Evolutionary conservation across 371 early-diverging fungal species (phyloP), one percentile per base, ranked within the genome.

Genomic region (Coelomomyces lativittatus): DNA sequence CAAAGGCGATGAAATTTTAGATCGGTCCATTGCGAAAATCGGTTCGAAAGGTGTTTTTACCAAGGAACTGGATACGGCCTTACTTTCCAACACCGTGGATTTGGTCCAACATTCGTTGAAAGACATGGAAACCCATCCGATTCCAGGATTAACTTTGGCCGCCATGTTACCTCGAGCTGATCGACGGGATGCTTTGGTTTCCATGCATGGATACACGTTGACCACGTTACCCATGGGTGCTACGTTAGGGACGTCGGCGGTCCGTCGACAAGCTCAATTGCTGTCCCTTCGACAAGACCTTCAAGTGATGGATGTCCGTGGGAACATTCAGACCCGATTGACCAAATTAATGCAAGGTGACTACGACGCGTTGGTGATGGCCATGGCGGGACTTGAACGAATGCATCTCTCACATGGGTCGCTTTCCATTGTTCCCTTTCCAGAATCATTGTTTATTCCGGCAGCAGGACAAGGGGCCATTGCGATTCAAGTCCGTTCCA

Each of bases 1-100:
- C 15, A 50, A 50, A 26, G 88, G 87, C 27, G 95, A 96, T 63
- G 69, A 83, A 49, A 77, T 85, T 44, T 78, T 85, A 41, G 78
- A 85, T 51, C 65, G 75, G n/a, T 80, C 93, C 0, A 62, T 96
- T 37, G 78, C 68, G 52, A 85, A 90, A 62, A 88, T 93, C 53
- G 93, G 95, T 27, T 78, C 83, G 49, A 92, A 91, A 55, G 70
- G 83, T 0, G 61, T 95, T 37, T 95, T 95, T 54, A 95, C 93
- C 35, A 89, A 90, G 50, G 95, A 93, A 50, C 71, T 93, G 6
- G 90, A 93, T 52, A 56, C 77, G 1, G 82, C 89, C 6, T 63
- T 96, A 29, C 65, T 67, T 19, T 64, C 73, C n/a, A 56, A 70
- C 15, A 52, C 55, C 17, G 84, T 90, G 11, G 87, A 91, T 59